A percentile compares a stretch with the other conserved stretches of the same genome.
phyloP scores from a whole-genome alignment of 2,329 filamentous ascomycete genomes.

The Seiridium cupressi region DNA sequence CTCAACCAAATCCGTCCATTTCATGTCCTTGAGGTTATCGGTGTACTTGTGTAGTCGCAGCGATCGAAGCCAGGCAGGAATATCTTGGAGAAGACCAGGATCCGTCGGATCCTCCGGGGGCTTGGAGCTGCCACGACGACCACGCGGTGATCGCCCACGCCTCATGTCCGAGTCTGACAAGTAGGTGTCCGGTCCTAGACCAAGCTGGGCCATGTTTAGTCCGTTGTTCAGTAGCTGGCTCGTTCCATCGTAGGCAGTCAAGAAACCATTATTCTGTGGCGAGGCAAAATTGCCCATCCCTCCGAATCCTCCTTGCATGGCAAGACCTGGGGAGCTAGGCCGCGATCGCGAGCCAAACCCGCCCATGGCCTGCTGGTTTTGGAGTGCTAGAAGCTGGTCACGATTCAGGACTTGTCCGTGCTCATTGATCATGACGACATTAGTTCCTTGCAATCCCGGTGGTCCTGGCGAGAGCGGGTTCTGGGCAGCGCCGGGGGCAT shows the following conservation, averaged over 20 bases:
- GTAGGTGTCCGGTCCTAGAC: constrained; percentile 77
- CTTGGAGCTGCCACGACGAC: constrained; percentile 91
- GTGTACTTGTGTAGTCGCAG: constrained; percentile 98
- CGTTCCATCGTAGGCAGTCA: constrained; percentile 79
- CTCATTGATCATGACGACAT: constrained; percentile 92
- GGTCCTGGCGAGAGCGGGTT: constrained; percentile 65
- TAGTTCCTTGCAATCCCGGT: constrained; percentile 66
- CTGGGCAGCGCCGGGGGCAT: constrained; percentile 64
- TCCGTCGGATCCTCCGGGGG: constrained; percentile 97
- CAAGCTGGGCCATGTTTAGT: constrained; percentile 62
- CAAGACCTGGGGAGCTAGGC: constrained; percentile 83
- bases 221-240: constrained; percentile 70
- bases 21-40: constrained; percentile 94
- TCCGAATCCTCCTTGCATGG: constrained; percentile 63
- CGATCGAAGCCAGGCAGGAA: constrained; percentile 93
- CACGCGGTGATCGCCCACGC: constrained; percentile 87
- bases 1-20: constrained; percentile 90
- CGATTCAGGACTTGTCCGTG: constrained; percentile 82
- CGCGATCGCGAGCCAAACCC: constrained; percentile 73
- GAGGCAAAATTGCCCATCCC: constrained; percentile 70
- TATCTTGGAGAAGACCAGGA: constrained; percentile 84
- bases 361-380: constrained; percentile 62
- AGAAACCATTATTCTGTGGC: constrained; percentile 90
- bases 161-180: constrained; percentile 90
- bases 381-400: constrained; percentile 81